These are phyloP conservation scores for Nannochloropsis limnetica DNA, from an alignment of 352 stramenopile genomes.

Conservation along the genomic window DNA sequence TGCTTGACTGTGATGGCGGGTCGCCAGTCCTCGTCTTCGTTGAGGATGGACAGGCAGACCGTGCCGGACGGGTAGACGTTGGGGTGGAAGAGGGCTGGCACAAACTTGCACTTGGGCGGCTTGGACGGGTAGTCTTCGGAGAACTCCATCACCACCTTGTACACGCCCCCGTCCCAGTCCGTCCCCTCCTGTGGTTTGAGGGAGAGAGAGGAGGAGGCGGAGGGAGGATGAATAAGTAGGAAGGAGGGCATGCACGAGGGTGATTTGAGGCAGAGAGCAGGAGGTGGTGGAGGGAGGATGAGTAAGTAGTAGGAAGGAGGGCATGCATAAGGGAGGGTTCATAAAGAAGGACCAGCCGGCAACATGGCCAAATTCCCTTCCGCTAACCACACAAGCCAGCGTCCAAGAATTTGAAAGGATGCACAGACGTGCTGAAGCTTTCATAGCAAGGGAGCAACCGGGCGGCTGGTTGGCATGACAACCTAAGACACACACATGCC, in stretches of 20 bases:
- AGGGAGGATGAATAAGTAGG: background rate
- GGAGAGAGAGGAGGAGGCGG: background rate
- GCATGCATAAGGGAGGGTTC: background rate
- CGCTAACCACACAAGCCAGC: too few species aligned
- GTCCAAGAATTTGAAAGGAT: too few species aligned
- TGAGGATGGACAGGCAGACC: constrained; percentile 94
- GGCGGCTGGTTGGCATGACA: background rate
- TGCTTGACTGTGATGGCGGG: constrained; percentile 92
- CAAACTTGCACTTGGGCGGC: constrained; percentile 95
- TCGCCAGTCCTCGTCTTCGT: constrained; percentile 98
- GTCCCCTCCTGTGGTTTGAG: constrained; percentile 64
- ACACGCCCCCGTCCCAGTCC: constrained; percentile 92
- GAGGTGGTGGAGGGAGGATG: background rate
- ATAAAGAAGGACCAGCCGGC: constrained; percentile 10
- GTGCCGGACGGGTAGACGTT: constrained; percentile 73
- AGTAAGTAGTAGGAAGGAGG: background rate
- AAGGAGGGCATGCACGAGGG: background rate
- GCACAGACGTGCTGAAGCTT: too few species aligned
- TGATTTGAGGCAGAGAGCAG: background rate
- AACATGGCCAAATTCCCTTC: background rate
- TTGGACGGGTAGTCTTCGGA: constrained; percentile 92
- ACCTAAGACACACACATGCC: background rate
- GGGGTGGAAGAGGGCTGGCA: constrained; percentile 86
- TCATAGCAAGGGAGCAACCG: background rate
- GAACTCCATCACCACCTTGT: constrained; percentile 92